Conservation (phyloP, 805 yeast species). For the Nakazawaea molendinolei region DNA sequence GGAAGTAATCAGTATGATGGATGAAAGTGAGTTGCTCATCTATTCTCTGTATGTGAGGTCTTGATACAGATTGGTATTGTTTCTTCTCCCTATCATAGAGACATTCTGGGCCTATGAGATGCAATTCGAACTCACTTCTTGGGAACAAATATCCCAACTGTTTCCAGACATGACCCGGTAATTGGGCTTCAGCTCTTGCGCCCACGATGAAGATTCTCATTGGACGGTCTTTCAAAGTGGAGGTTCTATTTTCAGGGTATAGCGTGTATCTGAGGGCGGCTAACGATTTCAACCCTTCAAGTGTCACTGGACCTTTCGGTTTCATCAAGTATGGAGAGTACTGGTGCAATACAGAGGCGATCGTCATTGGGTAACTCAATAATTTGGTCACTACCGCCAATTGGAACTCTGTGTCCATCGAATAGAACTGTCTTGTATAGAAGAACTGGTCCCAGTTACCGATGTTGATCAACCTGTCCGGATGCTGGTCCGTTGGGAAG, state of each 20-base stretch:
- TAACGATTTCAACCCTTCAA: constrained; percentile 89
- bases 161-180: constrained; percentile 95
- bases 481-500: constrained; percentile 76
- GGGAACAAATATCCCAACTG: constrained; percentile 86
- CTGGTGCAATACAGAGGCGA: constrained; percentile 76
- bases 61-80: constrained; percentile 48
- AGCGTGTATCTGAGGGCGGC: constrained; percentile 90
- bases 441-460: constrained; percentile 88
- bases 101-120: constrained; percentile 92
- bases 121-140: constrained; percentile 72
- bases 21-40: constrained; percentile 70
- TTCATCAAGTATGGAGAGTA: constrained; percentile 75
- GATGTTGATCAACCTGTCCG: constrained; percentile 70
- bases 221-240: constrained; percentile 75
- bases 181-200: constrained; percentile 86
- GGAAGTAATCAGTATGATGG: constrained; percentile 88
- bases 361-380: constrained; percentile 87
- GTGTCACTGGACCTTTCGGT: constrained; percentile 81
- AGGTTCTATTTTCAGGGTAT: constrained; percentile 61
- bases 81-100: constrained; percentile 67
- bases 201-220: constrained; percentile 86
- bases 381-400: constrained; percentile 93
- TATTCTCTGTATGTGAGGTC: constrained; percentile 66
- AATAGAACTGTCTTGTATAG: constrained; percentile 86
- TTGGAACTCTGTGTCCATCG: constrained; percentile 96